Conservation (phyloP, 352 stramenopile genomes). For the Elongisporangium senticosum region DNA sequence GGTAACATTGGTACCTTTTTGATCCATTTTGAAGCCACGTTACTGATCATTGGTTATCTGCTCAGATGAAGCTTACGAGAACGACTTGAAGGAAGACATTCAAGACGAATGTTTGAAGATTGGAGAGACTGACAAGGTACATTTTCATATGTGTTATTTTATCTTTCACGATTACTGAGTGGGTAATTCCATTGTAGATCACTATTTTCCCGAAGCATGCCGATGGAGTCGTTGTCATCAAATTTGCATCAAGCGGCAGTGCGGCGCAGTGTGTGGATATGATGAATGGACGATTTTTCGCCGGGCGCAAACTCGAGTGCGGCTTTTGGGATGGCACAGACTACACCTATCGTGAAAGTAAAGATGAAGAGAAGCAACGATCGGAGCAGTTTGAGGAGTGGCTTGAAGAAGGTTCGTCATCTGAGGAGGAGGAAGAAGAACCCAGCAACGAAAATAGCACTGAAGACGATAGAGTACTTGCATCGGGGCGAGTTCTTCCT, state of each 20-base stretch:
- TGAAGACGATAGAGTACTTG: background rate
- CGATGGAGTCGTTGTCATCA: slow-evolving; percentile 92
- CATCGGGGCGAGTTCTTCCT: slow-evolving; percentile 8
- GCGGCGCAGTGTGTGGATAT: slow-evolving; percentile 84
- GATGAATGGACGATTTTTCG: slow-evolving; percentile 89
- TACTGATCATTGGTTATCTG: background rate
- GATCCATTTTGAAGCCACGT: background rate
- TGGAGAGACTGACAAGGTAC: slow-evolving; percentile 67
- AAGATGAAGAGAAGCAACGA: slow-evolving; percentile 77
- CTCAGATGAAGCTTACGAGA: slow-evolving; percentile 60
- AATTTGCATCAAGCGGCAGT: slow-evolving; percentile 86
- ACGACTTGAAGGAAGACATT: slow-evolving; percentile 76
- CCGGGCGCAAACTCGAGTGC: slow-evolving; percentile 80
- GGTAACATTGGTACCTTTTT: slow-evolving; percentile 14
- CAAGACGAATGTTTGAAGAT: slow-evolving; percentile 84
- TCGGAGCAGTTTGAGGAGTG: slow-evolving; percentile 93
- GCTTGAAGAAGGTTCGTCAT: slow-evolving; percentile 84
- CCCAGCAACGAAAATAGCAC: background rate
- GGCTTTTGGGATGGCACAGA: slow-evolving; percentile 95
- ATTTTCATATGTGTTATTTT: slow-evolving; percentile 12
- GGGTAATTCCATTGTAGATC: slow-evolving; percentile 76
- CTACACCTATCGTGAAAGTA: slow-evolving; percentile 85
- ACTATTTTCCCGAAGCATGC: slow-evolving; percentile 94
- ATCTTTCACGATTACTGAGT: slow-evolving; percentile 5
- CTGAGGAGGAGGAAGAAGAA: slow-evolving; percentile 32